These are phyloP conservation scores for Phytophthora aleatoria DNA, from an alignment of 352 stramenopile species.

Conservation along the genomic window DNA sequence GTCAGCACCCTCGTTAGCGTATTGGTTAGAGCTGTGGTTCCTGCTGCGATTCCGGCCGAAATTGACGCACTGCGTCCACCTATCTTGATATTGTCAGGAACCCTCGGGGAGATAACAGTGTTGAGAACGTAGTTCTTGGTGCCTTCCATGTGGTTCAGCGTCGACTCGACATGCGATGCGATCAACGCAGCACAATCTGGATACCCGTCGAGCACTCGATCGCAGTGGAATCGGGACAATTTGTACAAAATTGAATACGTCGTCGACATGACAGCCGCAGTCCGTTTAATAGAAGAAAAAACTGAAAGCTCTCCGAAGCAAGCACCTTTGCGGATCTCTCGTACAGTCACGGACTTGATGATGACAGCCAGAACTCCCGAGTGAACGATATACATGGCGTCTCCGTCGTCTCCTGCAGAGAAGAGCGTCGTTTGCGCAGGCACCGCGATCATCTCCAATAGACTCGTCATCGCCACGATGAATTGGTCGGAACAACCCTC, in stretches of 20 bases:
- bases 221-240: conserved; percentile 67
- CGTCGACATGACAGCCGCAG: conserved; percentile 58
- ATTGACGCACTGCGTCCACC: conserved; percentile 12
- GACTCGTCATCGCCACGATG: conserved; percentile 60
- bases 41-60: conserved; percentile 22
- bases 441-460: conserved; percentile 66
- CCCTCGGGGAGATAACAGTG: conserved; percentile 4
- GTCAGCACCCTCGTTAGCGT: conserved; percentile 25
- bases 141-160: conserved; percentile 16
- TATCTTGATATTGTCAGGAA: conserved; percentile 2
- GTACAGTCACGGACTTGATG: conserved; percentile 59
- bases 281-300: conserved; percentile 58
- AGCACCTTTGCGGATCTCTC: conserved; percentile 71
- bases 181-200: conserved; percentile 45
- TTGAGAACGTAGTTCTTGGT: conserved; percentile 27
- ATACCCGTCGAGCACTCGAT: conserved; percentile 61
- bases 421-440: conserved; percentile 67
- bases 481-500: conserved; percentile 58
- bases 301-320: conserved; percentile 79
- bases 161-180: conserved; percentile 19
- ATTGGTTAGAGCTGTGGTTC: conserved; percentile 27
- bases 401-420: conserved; percentile 53
- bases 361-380: conserved; percentile 70
- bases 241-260: conserved; percentile 79
- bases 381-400: conserved; percentile 83